A percentile compares a stretch with the other conserved stretches of the same genome.
Evolutionary conservation across 805 yeast species (phyloP).

Genomic region (Candida silvatica): DNA sequence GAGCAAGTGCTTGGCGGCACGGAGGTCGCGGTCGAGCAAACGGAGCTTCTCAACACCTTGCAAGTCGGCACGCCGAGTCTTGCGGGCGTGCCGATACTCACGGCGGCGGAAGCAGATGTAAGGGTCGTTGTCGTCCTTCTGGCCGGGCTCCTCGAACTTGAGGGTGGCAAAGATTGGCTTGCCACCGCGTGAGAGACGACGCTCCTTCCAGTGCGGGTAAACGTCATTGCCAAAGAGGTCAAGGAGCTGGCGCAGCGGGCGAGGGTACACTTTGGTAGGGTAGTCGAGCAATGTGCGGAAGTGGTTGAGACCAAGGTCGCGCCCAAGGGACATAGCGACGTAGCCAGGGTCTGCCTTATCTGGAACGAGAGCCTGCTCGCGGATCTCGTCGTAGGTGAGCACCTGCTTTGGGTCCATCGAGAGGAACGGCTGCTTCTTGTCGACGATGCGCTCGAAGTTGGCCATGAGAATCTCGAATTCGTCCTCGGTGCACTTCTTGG

Average conservation of each 20-base stretch:
- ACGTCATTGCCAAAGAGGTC: slow-evolving; percentile 55
- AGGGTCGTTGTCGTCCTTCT: slow-evolving; percentile 87
- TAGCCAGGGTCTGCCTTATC: slow-evolving; percentile 43
- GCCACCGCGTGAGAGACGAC: slow-evolving; percentile 68
- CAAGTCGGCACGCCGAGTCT: slow-evolving; percentile 90
- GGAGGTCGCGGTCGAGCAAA: slow-evolving; percentile 64
- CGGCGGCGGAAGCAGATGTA: slow-evolving; percentile 93
- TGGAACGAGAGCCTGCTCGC: slow-evolving; percentile 35
- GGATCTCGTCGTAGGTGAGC: slow-evolving; percentile 60
- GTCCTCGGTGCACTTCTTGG: slow-evolving; percentile 50
- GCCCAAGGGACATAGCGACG: slow-evolving; percentile 48
- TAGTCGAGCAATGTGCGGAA: slow-evolving; percentile 51
- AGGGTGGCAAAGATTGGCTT: slow-evolving; percentile 63
- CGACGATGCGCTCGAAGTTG: slow-evolving; percentile 63
- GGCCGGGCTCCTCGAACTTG: slow-evolving; percentile 74
- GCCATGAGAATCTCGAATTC: slow-evolving; percentile 80
- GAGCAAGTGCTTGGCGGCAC: slow-evolving; percentile 62
- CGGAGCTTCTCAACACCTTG: slow-evolving; percentile 82
- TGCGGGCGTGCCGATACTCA: slow-evolving; percentile 91
- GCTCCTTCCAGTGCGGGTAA: slow-evolving; percentile 72
- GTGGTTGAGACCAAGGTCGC: slow-evolving; percentile 44
- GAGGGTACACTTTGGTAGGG: slow-evolving; percentile 25
- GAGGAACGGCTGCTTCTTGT: slow-evolving; percentile 81
- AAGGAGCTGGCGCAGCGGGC: slow-evolving; percentile 41
- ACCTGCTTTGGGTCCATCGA: slow-evolving; percentile 78